These are phyloP conservation scores for Cornus kousa DNA, from an alignment of 148 eudicot species.

Conservation along the genomic window DNA sequence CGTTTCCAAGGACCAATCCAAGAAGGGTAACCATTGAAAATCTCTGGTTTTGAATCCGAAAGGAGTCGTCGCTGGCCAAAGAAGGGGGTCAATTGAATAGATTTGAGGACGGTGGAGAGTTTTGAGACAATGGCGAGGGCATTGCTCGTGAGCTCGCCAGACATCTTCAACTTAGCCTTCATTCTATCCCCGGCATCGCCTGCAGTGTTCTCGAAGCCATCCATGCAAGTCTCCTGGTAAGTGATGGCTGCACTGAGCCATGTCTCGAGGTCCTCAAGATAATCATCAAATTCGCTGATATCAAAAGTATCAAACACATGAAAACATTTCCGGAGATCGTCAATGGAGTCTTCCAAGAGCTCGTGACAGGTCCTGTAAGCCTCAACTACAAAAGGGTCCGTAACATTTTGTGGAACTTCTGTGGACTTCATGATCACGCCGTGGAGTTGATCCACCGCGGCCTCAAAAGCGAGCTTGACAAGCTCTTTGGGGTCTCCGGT, in stretches of 20 bases:
- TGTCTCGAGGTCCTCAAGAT: constrained; percentile 47
- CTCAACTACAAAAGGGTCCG: constrained; percentile 38
- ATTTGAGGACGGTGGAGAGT: constrained; percentile 17
- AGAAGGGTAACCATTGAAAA: background rate
- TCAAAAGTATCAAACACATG: constrained; percentile 17
- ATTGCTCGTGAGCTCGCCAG: constrained; percentile 47
- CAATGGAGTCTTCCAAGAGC: constrained; percentile 37
- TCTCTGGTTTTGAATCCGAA: background rate
- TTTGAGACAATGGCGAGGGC: constrained; percentile 44
- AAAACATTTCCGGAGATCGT: constrained; percentile 41
- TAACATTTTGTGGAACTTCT: constrained; percentile 29
- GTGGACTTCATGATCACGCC: constrained; percentile 38
- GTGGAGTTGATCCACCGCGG: constrained; percentile 26
- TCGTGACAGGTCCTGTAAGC: constrained; percentile 47
- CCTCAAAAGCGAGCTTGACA: constrained; percentile 35
- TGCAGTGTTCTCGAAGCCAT: constrained; percentile 60
- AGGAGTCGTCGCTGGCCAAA: constrained; percentile 21
- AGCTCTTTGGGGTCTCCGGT: constrained; percentile 43
- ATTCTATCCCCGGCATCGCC: constrained; percentile 49
- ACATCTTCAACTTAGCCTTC: constrained; percentile 37
- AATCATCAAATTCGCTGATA: constrained; percentile 27
- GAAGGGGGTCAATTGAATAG: constrained; percentile 19
- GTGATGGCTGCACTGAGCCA: constrained; percentile 66
- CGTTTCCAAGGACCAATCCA: background rate
- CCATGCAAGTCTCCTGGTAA: constrained; percentile 62